Conservation (phyloP, 805 yeast genomes). For the Teunomyces panamensis region DNA sequence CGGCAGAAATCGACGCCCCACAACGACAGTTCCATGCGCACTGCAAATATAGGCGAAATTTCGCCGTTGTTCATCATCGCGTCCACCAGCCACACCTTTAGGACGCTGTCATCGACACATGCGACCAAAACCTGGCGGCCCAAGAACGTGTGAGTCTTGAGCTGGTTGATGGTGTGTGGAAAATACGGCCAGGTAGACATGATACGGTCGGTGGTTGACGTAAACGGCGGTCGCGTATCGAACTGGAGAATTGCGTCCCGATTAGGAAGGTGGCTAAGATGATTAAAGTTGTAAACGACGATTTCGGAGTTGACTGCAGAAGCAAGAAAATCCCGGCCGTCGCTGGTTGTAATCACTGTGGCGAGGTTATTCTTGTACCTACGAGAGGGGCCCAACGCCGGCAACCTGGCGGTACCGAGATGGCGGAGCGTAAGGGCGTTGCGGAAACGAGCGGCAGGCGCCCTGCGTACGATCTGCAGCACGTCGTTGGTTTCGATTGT, state of each 20-base stretch:
- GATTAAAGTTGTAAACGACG: slow-evolving; percentile 29
- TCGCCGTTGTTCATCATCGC: slow-evolving; percentile 4
- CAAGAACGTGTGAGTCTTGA: slow-evolving; percentile 36
- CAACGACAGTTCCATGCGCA: slow-evolving; percentile 44
- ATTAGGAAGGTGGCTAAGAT: slow-evolving; percentile 24
- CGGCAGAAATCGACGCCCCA: slow-evolving; percentile 59
- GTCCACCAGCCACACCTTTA: slow-evolving; percentile 30
- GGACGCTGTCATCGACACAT: slow-evolving; percentile 56
- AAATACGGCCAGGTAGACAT: slow-evolving; percentile 50
- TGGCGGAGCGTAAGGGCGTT: slow-evolving; percentile 28
- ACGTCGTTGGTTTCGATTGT: slow-evolving; percentile 13
- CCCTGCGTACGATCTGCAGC: slow-evolving; percentile 16
- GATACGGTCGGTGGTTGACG: slow-evolving; percentile 39
- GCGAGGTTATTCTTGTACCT: slow-evolving; percentile 43
- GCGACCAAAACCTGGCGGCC: slow-evolving; percentile 43
- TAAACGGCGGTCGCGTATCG: slow-evolving; percentile 40
- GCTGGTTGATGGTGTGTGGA: slow-evolving; percentile 56
- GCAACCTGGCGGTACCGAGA: slow-evolving; percentile 19
- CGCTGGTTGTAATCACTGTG: slow-evolving; percentile 15
- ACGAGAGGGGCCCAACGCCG: slow-evolving; percentile 23
- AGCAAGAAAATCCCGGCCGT: slow-evolving; percentile 22
- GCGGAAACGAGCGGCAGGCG: slow-evolving; percentile 37
- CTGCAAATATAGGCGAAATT: slow-evolving; percentile 22
- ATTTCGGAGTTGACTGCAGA: slow-evolving; percentile 34
- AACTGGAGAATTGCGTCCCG: slow-evolving; percentile 26